Base-by-base conservation (phyloP, 345 rosid species). In the Populus euphratica region DNA sequence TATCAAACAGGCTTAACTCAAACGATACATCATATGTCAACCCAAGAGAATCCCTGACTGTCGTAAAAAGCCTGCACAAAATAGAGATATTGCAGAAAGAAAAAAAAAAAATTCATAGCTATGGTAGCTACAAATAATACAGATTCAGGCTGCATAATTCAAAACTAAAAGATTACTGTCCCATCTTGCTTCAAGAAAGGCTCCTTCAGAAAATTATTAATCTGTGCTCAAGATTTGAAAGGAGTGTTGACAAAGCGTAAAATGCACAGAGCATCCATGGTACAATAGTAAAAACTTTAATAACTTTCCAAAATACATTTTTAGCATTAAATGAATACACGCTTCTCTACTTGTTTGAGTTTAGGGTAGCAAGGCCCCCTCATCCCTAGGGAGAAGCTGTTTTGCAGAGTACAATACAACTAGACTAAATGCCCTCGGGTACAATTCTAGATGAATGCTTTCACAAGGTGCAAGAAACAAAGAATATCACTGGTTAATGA, bases 31-130 rank as follows among this genome's bases (percentile, higher is more conserved):
- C 99, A 72, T 96, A 96, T 71, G 98, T 96, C 85, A 96, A 88
- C 80, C 99, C 99, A 85, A 94, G 98, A 77, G 99, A 94, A 80
- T 96, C 98, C 77, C 98, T 81, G 39, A 96, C 99, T n/a, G 99
- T 90, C 56, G 99, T 96, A 85, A 96, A 96, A 81, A 96, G 98
- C 91, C 99, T 96, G 92, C 72, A 80, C 20, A 73, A 70, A 75
- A 72, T 50, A 72, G 56, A 41, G 52, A 66, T 43, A 63, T 41
- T 20, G 36, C 23, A 23, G 27, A 72, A 14, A n/a, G 68, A 66
- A 68, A 23, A 14, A 21, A n/a, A n/a, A 67, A 13, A 35, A 61
- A 8, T 49, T 64, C 56, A 64, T 44, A 70, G 25, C 65, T 16
- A 13, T 6, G 10, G 18, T 65, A 35, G 29, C 43, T 17, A 68